Conservation (phyloP, 169 alveolate species). For the Cryptosporidium viatorum region DNA sequence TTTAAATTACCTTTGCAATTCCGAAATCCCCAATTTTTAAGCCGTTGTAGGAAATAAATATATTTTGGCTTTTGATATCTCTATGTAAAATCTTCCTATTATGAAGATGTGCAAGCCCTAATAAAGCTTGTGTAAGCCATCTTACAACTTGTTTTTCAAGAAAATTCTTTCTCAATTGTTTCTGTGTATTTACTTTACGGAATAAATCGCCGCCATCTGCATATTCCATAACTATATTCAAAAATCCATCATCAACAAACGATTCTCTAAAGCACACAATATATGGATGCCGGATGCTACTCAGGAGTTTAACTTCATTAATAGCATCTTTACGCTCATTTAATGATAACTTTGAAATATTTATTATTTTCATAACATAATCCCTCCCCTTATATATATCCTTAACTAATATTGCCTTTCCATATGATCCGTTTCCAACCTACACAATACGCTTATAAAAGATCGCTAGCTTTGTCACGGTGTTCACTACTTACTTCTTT, state of each 20-base stretch:
- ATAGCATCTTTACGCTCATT: constrained; percentile 86
- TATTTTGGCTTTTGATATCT: constrained; percentile 93
- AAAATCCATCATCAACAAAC: constrained; percentile 86
- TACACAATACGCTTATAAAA: background rate
- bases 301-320: constrained; percentile 85
- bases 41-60: constrained; percentile 88
- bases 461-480: background rate
- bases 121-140: constrained; percentile 86
- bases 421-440: constrained; percentile 76
- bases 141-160: constrained; percentile 83
- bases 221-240: constrained; percentile 90
- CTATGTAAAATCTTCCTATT: constrained; percentile 88
- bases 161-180: constrained; percentile 9
- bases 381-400: constrained; percentile 75
- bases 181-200: constrained; percentile 12
- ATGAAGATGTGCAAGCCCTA: constrained; percentile 88
- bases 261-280: constrained; percentile 89
- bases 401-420: constrained; percentile 62
- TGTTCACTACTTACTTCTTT: constrained; percentile 35
- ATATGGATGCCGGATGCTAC: constrained; percentile 84
- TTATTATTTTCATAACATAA: constrained; percentile 83
- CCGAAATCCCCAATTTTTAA: constrained; percentile 94
- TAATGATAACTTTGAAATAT: constrained; percentile 75
- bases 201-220: constrained; percentile 89
- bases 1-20: constrained; percentile 85